Evolutionary conservation across 2,329 filamentous ascomycete genomes (phyloP).

Genomic region (Mariannaea sp.): DNA sequence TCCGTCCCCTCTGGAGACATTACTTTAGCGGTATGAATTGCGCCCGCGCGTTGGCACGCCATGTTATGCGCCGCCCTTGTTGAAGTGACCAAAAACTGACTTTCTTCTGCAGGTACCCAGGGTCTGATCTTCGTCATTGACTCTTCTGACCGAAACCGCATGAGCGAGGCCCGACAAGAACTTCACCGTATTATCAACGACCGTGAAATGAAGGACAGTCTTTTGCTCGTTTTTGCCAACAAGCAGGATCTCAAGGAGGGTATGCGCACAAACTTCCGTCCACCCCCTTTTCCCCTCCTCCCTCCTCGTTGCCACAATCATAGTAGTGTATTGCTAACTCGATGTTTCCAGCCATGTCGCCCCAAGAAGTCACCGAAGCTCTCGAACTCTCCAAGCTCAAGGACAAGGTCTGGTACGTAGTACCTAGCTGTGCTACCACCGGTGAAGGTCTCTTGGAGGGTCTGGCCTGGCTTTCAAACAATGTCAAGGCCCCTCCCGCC

Average conservation of each 20-base stretch:
- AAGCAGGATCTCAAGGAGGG: constrained; percentile 93
- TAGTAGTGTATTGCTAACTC: constrained; percentile 8
- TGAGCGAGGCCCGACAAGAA: constrained; percentile 92
- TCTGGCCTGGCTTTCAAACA: constrained; percentile 82
- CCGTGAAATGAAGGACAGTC: constrained; percentile 94
- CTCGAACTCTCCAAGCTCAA: constrained; percentile 78
- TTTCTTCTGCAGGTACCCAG: constrained; percentile 78
- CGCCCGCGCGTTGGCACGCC: neutral
- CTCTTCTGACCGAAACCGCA: constrained; percentile 86
- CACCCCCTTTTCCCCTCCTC: neutral
- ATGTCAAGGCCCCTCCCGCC: constrained; percentile 70
- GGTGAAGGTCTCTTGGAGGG: constrained; percentile 83
- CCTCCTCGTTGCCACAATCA: neutral
- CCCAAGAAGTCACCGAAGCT: constrained; percentile 77
- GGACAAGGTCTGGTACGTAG: constrained; percentile 85
- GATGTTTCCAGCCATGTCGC: constrained; percentile 67
- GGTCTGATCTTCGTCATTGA: constrained; percentile 99
- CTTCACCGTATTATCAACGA: constrained; percentile 97
- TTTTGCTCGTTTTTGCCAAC: constrained; percentile 96
- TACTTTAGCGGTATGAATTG: constrained; percentile 75
- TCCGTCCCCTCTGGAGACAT: constrained; percentile 94
- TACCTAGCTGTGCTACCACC: constrained; percentile 80
- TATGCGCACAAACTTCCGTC: too few species aligned
- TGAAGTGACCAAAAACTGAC: neutral
- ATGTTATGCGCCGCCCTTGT: too few species aligned